These are phyloP conservation scores for Penicillium aurantiogriseum DNA, from an alignment of 2,329 filamentous ascomycete species.

Conservation along the genomic window DNA sequence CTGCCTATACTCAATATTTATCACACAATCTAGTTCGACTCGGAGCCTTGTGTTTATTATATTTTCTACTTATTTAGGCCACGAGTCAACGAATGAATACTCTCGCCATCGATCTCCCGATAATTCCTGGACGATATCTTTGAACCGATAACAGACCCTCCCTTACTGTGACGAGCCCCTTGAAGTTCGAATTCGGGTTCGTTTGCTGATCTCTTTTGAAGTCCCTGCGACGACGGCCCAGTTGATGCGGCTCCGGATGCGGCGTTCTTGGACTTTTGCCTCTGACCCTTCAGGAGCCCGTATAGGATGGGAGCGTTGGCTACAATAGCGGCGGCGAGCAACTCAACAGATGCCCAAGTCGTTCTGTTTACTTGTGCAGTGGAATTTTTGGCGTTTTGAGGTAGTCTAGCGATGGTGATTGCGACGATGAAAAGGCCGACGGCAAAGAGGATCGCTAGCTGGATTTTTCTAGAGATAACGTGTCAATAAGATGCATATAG, in stretches of 20 bases:
- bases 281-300: conserved; percentile 9
- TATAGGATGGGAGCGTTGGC: conserved; percentile 15
- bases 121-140: conserved; percentile 5
- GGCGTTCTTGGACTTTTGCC: conserved; percentile 11
- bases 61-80: neutral
- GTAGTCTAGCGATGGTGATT: conserved; percentile 16
- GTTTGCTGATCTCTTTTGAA: conserved; percentile 6
- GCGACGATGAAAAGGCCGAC: conserved; percentile 18
- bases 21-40: too few relatives aligned
- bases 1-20: too few relatives aligned
- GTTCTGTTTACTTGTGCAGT: conserved; percentile 14
- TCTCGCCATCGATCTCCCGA: conserved; percentile 1
- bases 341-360: conserved; percentile 15
- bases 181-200: conserved; percentile 6
- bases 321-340: conserved; percentile 13
- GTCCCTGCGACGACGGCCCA: neutral
- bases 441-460: conserved; percentile 12
- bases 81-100: conserved; percentile 5
- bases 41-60: neutral
- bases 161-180: conserved; percentile 1
- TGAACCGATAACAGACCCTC: neutral
- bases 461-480: conserved; percentile 7
- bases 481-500: neutral
- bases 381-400: conserved; percentile 11
- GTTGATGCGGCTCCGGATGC: neutral